These are phyloP conservation scores for Acmispon strigosus DNA, from an alignment of 306 rosid genomes.

Conservation along the genomic window DNA sequence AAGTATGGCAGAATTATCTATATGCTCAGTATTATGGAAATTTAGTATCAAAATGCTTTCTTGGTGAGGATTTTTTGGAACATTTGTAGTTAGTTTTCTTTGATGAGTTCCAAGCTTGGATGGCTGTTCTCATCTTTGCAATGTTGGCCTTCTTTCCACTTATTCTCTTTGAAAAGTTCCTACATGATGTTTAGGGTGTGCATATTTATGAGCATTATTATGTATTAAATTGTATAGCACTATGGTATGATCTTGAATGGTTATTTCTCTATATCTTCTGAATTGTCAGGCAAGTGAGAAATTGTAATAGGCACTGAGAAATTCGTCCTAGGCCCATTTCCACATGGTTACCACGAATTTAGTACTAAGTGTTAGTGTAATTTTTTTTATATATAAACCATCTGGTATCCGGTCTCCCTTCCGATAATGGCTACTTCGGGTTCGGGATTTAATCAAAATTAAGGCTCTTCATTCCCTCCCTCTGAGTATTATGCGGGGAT, in stretches of 20 bases:
- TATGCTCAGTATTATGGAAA: conserved; percentile 14
- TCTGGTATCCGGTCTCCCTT: too few species aligned
- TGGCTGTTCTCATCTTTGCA: conserved; percentile 34
- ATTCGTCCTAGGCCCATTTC: too few species aligned
- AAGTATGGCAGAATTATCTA: conserved; percentile 22
- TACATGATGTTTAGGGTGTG: conserved; percentile 30
- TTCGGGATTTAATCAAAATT: too few species aligned
- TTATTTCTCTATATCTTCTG: conserved; percentile 20
- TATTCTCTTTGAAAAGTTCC: conserved; percentile 16
- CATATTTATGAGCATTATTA: conserved; percentile 32
- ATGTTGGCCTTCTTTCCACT: conserved; percentile 10
- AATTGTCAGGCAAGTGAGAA: conserved; percentile 11
- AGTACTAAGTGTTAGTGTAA: too few species aligned
- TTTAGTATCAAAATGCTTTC: conserved; percentile 24
- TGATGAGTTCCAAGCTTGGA: conserved; percentile 40
- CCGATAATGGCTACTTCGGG: too few species aligned
- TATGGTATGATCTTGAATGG: conserved; percentile 22
- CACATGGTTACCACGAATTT: too few species aligned
- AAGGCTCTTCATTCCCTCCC: too few species aligned
- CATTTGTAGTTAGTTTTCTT: conserved; percentile 33
- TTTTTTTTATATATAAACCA: too few species aligned
- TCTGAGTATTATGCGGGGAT: too few species aligned
- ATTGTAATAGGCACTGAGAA: too few species aligned
- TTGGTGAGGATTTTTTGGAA: conserved; percentile 30
- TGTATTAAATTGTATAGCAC: conserved; percentile 38